Percentiles rank a stretch among this genome's conserved stretches.
Evolutionary conservation across 2,329 filamentous ascomycete genomes (phyloP).

Genomic region (Alternaria atra): DNA sequence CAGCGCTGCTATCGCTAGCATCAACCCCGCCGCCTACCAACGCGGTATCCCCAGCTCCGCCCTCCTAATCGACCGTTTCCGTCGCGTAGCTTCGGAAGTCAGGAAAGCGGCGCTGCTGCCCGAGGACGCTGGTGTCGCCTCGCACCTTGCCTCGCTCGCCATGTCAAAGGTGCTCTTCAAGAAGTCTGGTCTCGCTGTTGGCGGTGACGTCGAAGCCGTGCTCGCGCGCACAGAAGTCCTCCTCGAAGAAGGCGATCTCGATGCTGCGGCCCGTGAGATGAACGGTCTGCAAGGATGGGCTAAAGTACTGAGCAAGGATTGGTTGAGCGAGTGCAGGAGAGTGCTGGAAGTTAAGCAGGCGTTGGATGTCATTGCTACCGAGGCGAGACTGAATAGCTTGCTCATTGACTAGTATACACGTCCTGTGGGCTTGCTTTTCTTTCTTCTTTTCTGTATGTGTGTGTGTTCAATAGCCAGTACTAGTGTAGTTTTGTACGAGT

Average conservation of each 20-base stretch:
- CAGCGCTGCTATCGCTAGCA: conserved; percentile 92
- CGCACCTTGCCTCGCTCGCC: conserved; percentile 87
- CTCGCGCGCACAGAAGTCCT: conserved; percentile 87
- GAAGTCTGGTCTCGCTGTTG: conserved; percentile 78
- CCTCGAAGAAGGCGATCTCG: conserved; percentile 91
- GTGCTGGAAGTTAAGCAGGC: conserved; percentile 96
- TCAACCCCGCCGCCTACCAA: conserved; percentile 94
- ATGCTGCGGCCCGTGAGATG: conserved; percentile 92
- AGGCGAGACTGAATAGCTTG: conserved; percentile 88
- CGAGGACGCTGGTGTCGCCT: conserved; percentile 92
- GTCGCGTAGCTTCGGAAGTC: conserved; percentile 89
- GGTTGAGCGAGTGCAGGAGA: conserved; percentile 88
- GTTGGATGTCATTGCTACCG: conserved; percentile 91
- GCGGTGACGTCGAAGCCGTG: conserved; percentile 92
- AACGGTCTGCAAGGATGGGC: conserved; percentile 93
- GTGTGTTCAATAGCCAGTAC: conserved; percentile 18
- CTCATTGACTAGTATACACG: conserved; percentile 70
- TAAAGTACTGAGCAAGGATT: conserved; percentile 92
- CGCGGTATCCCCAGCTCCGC: conserved; percentile 83
- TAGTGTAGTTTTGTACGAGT: conserved; percentile 21
- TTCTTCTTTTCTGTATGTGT: conserved; percentile 9
- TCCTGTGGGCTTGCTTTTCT: neutral
- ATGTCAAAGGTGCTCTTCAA: conserved; percentile 96
- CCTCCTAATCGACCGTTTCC: conserved; percentile 94
- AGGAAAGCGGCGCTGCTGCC: conserved; percentile 93